Percentiles rank a stretch among this genome's conserved stretches.
These are phyloP conservation scores for Cutaneotrichosporon curvatum DNA, from an alignment of 1,284 basidiomycete species.

Conservation along the genomic window DNA sequence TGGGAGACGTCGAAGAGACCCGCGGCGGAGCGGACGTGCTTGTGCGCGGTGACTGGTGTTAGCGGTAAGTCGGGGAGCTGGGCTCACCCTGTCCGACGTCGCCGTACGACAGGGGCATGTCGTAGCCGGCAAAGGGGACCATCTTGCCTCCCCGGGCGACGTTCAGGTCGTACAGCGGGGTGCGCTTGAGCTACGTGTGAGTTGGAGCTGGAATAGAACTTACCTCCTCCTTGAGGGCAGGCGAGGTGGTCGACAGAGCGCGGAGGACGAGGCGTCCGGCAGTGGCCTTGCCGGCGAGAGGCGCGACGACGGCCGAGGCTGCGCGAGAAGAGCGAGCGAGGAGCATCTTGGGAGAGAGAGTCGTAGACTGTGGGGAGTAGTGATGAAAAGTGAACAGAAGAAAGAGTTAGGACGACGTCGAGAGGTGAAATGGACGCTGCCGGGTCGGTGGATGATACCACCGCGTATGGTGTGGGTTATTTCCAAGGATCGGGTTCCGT, in stretches of 20 bases:
- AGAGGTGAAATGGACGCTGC: too few relatives aligned
- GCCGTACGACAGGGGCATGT: slow-evolving; percentile 87
- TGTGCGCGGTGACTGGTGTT: slow-evolving; percentile 73
- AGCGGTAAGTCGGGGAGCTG: background rate
- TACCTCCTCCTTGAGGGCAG: slow-evolving; percentile 14
- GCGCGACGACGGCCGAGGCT: slow-evolving; percentile 5
- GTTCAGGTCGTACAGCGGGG: slow-evolving; percentile 88
- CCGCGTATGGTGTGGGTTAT: too few relatives aligned
- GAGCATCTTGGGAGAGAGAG: too few relatives aligned
- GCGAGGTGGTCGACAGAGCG: slow-evolving; percentile 16
- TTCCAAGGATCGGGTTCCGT: too few relatives aligned
- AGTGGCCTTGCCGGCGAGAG: slow-evolving; percentile 1
- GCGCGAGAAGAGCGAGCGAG: too few relatives aligned
- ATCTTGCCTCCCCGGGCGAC: slow-evolving; percentile 79
- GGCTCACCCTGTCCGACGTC: slow-evolving; percentile 68
- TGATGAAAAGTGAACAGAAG: too few relatives aligned
- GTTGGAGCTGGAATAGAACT: background rate
- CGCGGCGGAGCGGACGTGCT: slow-evolving; percentile 73
- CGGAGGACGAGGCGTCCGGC: slow-evolving; percentile 14
- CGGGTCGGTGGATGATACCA: too few relatives aligned
- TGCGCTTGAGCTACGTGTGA: slow-evolving; percentile 51
- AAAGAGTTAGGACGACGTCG: too few relatives aligned
- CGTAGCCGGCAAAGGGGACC: slow-evolving; percentile 92
- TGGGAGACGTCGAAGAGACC: slow-evolving; percentile 97
- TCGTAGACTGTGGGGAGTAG: too few relatives aligned